These are phyloP conservation scores for Cenchrus americanus DNA, from an alignment of 176 grass and related monocot species.

Conservation along the genomic window DNA sequence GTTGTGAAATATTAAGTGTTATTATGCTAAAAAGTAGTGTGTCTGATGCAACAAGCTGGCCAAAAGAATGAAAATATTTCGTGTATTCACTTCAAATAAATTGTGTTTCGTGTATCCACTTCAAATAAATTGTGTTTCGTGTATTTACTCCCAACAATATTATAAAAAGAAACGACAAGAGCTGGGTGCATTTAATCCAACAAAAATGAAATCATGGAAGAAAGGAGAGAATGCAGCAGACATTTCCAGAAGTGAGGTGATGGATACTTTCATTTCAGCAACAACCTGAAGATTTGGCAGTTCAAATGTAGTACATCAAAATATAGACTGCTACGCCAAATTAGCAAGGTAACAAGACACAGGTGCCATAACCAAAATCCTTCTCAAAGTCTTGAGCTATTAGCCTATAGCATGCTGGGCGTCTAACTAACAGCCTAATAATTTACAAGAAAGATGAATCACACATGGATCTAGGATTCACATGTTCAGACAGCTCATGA, in stretches of 20 bases:
- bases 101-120: neutral
- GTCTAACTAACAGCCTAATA: slow-evolving; percentile 31
- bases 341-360: slow-evolving; percentile 23
- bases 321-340: neutral
- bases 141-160: neutral
- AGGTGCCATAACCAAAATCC: slow-evolving; percentile 28
- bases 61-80: neutral
- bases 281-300: neutral
- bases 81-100: neutral
- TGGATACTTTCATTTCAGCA: neutral
- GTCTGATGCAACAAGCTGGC: neutral
- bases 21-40: neutral
- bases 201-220: neutral
- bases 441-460: slow-evolving; percentile 38
- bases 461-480: slow-evolving; percentile 23
- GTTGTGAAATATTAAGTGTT: neutral
- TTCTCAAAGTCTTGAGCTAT: slow-evolving; percentile 19
- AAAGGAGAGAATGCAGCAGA: neutral
- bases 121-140: neutral
- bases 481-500: neutral
- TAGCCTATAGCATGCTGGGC: neutral
- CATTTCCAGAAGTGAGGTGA: neutral
- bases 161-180: neutral
- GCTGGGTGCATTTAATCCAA: neutral
- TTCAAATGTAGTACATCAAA: neutral